Percentiles rank a stretch among this genome's conserved stretches.
Conservation (phyloP, 768 basidiomycete genomes). For the Cyclocybe aegerita region DNA sequence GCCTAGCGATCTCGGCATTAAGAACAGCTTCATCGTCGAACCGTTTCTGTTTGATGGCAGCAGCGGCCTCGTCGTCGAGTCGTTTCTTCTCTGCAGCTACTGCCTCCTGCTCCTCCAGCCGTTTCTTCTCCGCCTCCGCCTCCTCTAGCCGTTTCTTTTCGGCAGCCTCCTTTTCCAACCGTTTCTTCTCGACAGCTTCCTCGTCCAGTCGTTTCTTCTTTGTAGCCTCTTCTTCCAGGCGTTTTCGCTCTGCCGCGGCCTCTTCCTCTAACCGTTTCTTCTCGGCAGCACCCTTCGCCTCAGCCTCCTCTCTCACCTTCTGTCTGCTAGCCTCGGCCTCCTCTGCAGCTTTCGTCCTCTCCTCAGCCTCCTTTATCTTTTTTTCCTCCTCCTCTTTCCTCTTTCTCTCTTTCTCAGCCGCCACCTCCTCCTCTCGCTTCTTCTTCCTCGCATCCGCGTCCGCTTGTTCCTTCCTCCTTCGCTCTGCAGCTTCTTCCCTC, state of each 20-base stretch:
- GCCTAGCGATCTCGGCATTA: constrained; percentile 6
- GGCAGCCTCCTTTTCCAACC: background rate
- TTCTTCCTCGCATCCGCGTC: constrained; percentile 2
- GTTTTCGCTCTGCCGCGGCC: background rate
- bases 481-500: constrained; percentile 1
- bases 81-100: constrained; percentile 12
- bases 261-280: constrained; percentile 6
- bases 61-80: background rate
- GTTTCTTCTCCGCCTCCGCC: background rate
- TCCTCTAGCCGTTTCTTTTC: background rate
- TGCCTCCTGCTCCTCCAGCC: constrained; percentile 7
- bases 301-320: constrained; percentile 9
- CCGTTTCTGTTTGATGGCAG: background rate
- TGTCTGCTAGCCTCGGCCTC: constrained; percentile 11
- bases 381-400: background rate
- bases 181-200: constrained; percentile 11
- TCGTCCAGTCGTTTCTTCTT: background rate
- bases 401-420: background rate
- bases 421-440: background rate
- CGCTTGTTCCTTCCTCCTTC: background rate
- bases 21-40: constrained; percentile 5
- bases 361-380: background rate
- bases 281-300: constrained; percentile 15
- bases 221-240: background rate
- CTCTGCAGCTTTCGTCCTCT: background rate